Evolutionary conservation across 768 basidiomycete species (phyloP), one percentile per base, ranked within the genome.

Genomic region (Lactifluus volemus): DNA sequence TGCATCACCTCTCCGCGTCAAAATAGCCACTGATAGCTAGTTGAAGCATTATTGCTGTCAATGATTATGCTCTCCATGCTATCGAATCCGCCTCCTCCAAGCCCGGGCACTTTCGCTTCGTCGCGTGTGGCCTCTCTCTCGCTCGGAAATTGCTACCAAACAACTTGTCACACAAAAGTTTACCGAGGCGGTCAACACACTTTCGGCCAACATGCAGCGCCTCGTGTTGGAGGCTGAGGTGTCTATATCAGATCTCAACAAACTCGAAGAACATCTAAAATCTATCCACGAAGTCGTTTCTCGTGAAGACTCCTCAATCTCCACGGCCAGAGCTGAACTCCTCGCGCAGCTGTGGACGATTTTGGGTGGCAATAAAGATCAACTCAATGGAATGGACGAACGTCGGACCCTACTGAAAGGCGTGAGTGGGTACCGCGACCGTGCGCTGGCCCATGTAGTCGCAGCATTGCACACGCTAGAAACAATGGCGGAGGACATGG

Each of bases 401-500:
- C 79, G 87, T 67, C 72, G 84, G 9, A 68, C 49, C 3, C 71
- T 91, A 49, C 75, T 92, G 59, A 76, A 74, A 56, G 78, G 81
- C 49, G 69, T 90, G 12, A 77, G 77, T 9, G 70, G 67, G 38
- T 89, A 87, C 66, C 76, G 86, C 65, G 79, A 78, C 64, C 77
- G 79, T 61, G 89, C 89, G 4, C 71, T 78, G 42, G 80, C 75
- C 10, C 88, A 87, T 63, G 86, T 92, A n/a, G 78, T 78, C 36
- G 81, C 81, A 0, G 81, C 86, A 14, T 68, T 88, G 66, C 83
- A 84, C 54, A 77, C 82, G 10, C 72, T 92, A 63, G 72, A 81
- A 32, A 74, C 75, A 42, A 81, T 90, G 83, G 81, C 81, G 64
- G 83, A 81, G 39, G 88, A 90, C 63, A 83, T 91, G 77, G 87